A percentile compares a stretch with the other conserved stretches of the same genome.
Evolutionary conservation across 2,329 filamentous ascomycete genomes (phyloP).

Genomic region (Davidsoniella neocaledoniae): DNA sequence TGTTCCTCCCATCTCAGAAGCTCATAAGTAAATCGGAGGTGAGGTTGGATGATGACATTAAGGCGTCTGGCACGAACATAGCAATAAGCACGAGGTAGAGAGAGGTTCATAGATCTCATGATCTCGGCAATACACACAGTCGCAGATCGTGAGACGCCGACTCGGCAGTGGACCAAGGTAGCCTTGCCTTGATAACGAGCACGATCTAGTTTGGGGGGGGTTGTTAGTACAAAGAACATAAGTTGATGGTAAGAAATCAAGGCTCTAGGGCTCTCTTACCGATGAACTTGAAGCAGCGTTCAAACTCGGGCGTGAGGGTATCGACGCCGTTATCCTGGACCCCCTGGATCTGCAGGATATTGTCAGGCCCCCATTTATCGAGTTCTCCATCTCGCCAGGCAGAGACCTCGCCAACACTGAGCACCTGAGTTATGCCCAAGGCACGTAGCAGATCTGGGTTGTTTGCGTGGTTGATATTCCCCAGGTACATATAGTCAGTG

Average conservation of each 20-base stretch:
- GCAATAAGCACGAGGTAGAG: conserved; percentile 86
- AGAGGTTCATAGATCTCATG: conserved; percentile 66
- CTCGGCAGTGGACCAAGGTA: conserved; percentile 88
- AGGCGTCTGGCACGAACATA: conserved; percentile 82
- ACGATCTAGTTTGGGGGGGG: conserved; percentile 37
- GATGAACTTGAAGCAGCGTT: conserved; percentile 77
- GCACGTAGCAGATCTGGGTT: conserved; percentile 68
- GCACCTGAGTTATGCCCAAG: conserved; percentile 69
- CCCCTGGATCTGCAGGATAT: conserved; percentile 63
- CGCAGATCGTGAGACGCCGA: conserved; percentile 86
- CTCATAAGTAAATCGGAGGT: conserved; percentile 88
- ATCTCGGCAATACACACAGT: conserved; percentile 99
- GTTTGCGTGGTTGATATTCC: conserved; percentile 84
- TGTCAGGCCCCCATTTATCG: conserved; percentile 58
- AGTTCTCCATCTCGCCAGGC: conserved; percentile 59
- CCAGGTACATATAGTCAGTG: conserved; percentile 87
- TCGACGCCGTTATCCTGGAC: conserved; percentile 98
- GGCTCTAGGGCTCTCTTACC: conserved; percentile 37
- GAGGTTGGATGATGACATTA: conserved; percentile 96
- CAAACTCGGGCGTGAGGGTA: conserved; percentile 71
- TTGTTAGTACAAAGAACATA: not conserved
- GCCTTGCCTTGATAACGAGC: conserved; percentile 63
- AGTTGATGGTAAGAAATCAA: too few species aligned
- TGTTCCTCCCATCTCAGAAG: conserved; percentile 86
- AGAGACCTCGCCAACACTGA: conserved; percentile 82